Conservation (phyloP, 768 basidiomycete genomes). For the Termitomyces sp. region DNA sequence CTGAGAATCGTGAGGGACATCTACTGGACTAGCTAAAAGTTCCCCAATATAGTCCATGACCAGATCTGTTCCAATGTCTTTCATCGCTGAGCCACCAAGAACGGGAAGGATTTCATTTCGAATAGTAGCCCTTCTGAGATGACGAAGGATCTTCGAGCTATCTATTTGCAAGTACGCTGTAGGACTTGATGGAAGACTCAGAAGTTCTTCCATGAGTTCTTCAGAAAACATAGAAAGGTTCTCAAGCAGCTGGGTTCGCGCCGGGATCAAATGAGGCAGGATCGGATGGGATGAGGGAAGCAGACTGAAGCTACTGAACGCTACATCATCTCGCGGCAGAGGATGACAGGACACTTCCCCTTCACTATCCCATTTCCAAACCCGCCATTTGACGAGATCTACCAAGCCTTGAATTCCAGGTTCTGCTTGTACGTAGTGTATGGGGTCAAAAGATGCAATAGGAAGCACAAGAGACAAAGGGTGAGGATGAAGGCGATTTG, state of each 20-base stretch:
- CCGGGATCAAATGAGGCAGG: conserved; percentile 55
- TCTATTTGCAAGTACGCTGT: conserved; percentile 64
- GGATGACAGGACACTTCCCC: conserved; percentile 36
- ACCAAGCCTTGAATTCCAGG: conserved; percentile 83
- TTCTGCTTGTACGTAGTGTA: conserved; percentile 64
- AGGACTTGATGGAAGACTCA: conserved; percentile 48
- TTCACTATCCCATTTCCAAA: conserved; percentile 67
- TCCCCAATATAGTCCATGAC: conserved; percentile 80
- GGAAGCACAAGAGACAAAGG: conserved; percentile 70
- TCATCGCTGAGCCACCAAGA: conserved; percentile 77
- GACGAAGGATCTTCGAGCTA: conserved; percentile 44
- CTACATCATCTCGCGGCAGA: conserved; percentile 47
- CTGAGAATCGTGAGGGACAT: conserved; percentile 46
- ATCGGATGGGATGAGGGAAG: conserved; percentile 63
- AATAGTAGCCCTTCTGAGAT: conserved; percentile 65
- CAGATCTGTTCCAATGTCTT: conserved; percentile 74
- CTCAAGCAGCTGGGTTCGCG: conserved; percentile 69
- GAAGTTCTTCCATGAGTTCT: conserved; percentile 68
- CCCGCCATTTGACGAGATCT: conserved; percentile 78
- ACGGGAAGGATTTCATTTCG: conserved; percentile 67
- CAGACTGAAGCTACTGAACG: conserved; percentile 32
- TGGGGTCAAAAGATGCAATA: conserved; percentile 66
- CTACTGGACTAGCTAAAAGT: conserved; percentile 71
- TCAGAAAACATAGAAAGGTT: conserved; percentile 78
- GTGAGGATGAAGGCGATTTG: conserved; percentile 70